phyloP scores from a whole-genome alignment of 352 stramenopile genomes.

The Phytophthora cajani region DNA sequence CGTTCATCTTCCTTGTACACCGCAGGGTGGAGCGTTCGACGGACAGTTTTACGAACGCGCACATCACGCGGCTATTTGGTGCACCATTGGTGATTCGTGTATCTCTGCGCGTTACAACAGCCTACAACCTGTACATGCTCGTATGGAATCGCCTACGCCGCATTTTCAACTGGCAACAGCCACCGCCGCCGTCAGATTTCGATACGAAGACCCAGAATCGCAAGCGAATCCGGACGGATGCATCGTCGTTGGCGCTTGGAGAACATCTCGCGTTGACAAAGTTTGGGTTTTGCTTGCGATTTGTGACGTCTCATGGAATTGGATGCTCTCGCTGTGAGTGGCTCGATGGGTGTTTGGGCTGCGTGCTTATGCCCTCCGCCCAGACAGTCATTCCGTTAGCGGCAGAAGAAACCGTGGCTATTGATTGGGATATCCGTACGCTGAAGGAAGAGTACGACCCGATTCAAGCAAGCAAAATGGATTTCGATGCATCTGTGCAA shows the following conservation, averaged over 20 bases:
- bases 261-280: constrained; percentile 64
- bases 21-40: constrained; percentile 83
- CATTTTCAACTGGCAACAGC: constrained; percentile 86
- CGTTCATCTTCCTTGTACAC: constrained; percentile 85
- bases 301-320: constrained; percentile 83
- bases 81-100: constrained; percentile 76
- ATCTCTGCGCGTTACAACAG: constrained; percentile 66
- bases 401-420: constrained; percentile 84
- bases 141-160: constrained; percentile 81
- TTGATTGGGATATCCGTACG: constrained; percentile 91
- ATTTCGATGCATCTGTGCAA: constrained; percentile 70
- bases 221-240: constrained; percentile 44
- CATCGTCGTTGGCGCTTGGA: constrained; percentile 70
- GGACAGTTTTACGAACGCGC: constrained; percentile 82
- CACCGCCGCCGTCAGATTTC: constrained; percentile 45
- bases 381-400: constrained; percentile 51
- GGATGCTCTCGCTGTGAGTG: constrained; percentile 90
- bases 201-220: constrained; percentile 17
- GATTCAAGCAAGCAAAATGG: constrained; percentile 84
- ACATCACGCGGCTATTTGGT: constrained; percentile 83
- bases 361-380: constrained; percentile 71
- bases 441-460: constrained; percentile 89
- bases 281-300: constrained; percentile 86
- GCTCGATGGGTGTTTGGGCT: constrained; percentile 88
- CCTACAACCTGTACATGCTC: constrained; percentile 79